Percentiles rank a stretch among this genome's conserved stretches.
Conservation (phyloP, 2,329 filamentous ascomycete species). For the Curvularia sp. region DNA sequence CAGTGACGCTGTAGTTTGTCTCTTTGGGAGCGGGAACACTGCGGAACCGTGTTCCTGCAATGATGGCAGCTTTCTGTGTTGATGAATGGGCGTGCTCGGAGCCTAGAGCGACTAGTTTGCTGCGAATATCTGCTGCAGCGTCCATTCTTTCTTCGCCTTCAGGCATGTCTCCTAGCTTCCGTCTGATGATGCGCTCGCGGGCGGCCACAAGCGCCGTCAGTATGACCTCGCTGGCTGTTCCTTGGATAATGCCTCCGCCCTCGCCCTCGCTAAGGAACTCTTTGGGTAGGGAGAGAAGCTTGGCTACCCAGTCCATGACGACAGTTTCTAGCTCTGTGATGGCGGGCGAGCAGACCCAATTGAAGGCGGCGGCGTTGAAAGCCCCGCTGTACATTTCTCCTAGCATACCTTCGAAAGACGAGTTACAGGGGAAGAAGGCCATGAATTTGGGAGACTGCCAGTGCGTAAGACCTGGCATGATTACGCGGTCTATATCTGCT, state of each 20-base stretch:
- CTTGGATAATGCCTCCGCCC: slow-evolving; percentile 93
- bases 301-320: slow-evolving; percentile 88
- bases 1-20: slow-evolving; percentile 75
- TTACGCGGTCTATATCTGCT: slow-evolving; percentile 81
- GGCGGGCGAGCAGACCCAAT: slow-evolving; percentile 93
- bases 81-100: slow-evolving; percentile 82
- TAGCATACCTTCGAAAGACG: slow-evolving; percentile 83
- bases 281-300: slow-evolving; percentile 73
- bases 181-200: slow-evolving; percentile 68
- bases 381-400: slow-evolving; percentile 91
- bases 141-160: slow-evolving; percentile 57
- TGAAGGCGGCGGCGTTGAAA: slow-evolving; percentile 91
- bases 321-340: slow-evolving; percentile 94
- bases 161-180: slow-evolving; percentile 36
- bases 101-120: slow-evolving; percentile 78
- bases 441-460: slow-evolving; percentile 94
- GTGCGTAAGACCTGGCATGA: slow-evolving; percentile 90
- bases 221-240: slow-evolving; percentile 85
- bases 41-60: slow-evolving; percentile 83
- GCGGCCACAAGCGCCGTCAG: slow-evolving; percentile 88
- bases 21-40: slow-evolving; percentile 68
- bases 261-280: slow-evolving; percentile 76
- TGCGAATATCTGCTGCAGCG: slow-evolving; percentile 69
- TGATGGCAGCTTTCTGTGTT: slow-evolving; percentile 84
- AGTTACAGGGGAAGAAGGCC: slow-evolving; percentile 88